Conservation (phyloP, 2,329 filamentous ascomycete genomes). For the Ustulina deusta region DNA sequence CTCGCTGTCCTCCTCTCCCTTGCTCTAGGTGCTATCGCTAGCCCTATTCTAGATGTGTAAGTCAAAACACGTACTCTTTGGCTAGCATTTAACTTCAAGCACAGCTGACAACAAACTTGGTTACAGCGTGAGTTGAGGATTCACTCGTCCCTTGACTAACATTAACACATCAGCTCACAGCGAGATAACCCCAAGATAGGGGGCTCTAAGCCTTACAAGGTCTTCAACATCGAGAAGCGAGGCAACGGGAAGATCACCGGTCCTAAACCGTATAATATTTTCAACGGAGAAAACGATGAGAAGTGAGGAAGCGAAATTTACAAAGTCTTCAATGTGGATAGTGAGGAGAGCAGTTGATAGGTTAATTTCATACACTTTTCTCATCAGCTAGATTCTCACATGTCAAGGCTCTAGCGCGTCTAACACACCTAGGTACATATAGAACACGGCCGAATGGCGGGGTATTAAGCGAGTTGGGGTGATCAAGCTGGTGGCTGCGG, state of each 20-base stretch:
- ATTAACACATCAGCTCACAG: not conserved
- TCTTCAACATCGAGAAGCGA: not conserved
- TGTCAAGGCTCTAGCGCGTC: too few species aligned
- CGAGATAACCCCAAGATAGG: not conserved
- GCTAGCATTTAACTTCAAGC: not conserved
- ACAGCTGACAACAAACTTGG: too few species aligned
- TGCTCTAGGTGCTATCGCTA: not conserved
- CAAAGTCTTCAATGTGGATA: not conserved
- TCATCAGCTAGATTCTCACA: too few species aligned
- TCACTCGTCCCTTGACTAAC: too few species aligned
- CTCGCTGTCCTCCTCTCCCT: not conserved
- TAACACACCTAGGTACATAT: too few species aligned
- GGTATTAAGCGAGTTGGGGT: too few species aligned
- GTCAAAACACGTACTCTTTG: not conserved
- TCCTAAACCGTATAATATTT: not conserved
- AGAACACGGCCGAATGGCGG: too few species aligned
- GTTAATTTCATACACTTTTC: not conserved
- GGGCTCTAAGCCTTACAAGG: not conserved
- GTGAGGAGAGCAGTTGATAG: not conserved
- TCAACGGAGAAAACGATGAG: not conserved
- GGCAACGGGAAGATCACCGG: not conserved
- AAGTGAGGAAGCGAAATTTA: too few species aligned
- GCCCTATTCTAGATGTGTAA: not conserved
- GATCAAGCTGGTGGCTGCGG: too few species aligned
- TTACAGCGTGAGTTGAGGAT: too few species aligned